These are phyloP conservation scores for Suillus bovinus DNA, from an alignment of 768 basidiomycete genomes.

Conservation along the genomic window DNA sequence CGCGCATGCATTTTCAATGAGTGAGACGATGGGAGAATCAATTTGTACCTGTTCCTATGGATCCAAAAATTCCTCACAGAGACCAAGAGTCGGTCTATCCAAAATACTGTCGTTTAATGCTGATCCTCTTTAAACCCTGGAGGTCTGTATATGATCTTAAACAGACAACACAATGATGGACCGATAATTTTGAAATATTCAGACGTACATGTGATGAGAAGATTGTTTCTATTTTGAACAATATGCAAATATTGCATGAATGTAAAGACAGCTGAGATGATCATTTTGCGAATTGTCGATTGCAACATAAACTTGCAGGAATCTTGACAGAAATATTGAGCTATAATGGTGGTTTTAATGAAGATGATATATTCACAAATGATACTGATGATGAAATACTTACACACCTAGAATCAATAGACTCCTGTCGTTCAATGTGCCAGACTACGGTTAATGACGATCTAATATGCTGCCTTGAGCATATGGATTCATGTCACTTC, in stretches of 20 bases:
- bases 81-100: slow-evolving; percentile 20
- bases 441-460: background rate
- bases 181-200: background rate
- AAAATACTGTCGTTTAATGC: slow-evolving; percentile 37
- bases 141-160: slow-evolving; percentile 25
- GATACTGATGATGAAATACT: background rate
- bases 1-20: background rate
- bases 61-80: slow-evolving; percentile 33
- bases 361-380: slow-evolving; percentile 31
- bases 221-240: slow-evolving; percentile 27
- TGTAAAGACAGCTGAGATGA: slow-evolving; percentile 37
- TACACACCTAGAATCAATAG: background rate
- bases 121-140: slow-evolving; percentile 48
- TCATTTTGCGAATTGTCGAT: slow-evolving; percentile 25
- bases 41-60: slow-evolving; percentile 29
- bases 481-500: background rate
- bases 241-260: slow-evolving; percentile 45
- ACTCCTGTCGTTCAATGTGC: background rate
- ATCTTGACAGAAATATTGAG: background rate
- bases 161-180: background rate
- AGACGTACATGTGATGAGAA: no score
- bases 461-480: background rate
- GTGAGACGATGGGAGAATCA: background rate
- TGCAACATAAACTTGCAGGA: background rate
- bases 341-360: slow-evolving; percentile 15